Percentiles rank a stretch among this genome's conserved stretches.
These are phyloP conservation scores for Yueomyces sp. DNA, from an alignment of 805 yeast genomes.

Conservation along the genomic window DNA sequence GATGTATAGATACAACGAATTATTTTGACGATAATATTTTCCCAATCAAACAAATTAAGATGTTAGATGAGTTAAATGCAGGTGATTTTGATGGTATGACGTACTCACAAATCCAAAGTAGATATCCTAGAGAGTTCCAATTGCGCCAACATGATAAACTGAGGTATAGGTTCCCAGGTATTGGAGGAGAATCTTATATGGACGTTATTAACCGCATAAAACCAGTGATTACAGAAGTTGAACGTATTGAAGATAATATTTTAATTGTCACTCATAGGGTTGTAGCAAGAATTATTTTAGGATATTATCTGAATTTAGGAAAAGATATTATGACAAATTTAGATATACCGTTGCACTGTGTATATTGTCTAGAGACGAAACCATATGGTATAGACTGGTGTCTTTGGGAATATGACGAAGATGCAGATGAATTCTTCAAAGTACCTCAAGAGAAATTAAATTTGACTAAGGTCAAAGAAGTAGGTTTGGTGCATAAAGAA, in stretches of 20 bases:
- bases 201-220: slow-evolving; percentile 86
- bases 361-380: slow-evolving; percentile 79
- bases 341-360: slow-evolving; percentile 86
- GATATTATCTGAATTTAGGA: slow-evolving; percentile 76
- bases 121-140: slow-evolving; percentile 65
- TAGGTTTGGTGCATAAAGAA: slow-evolving; percentile 56
- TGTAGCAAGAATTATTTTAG: slow-evolving; percentile 74
- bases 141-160: slow-evolving; percentile 67
- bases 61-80: slow-evolving; percentile 88
- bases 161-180: slow-evolving; percentile 87
- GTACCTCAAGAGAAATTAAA: slow-evolving; percentile 34
- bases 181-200: slow-evolving; percentile 90
- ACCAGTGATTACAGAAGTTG: slow-evolving; percentile 85
- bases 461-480: slow-evolving; percentile 46
- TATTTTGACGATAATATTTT: slow-evolving; percentile 61
- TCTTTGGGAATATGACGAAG: slow-evolving; percentile 75
- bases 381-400: slow-evolving; percentile 95
- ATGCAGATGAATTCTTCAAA: slow-evolving; percentile 60
- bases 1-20: slow-evolving; percentile 69
- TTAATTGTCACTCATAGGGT: slow-evolving; percentile 81
- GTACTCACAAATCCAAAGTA: slow-evolving; percentile 65
- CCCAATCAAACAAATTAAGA: slow-evolving; percentile 76
- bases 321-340: slow-evolving; percentile 73
- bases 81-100: slow-evolving; percentile 91
- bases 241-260: slow-evolving; percentile 79